These are phyloP conservation scores for Paspalum notatum DNA, from an alignment of 176 grass and related monocot species.

Conservation along the genomic window DNA sequence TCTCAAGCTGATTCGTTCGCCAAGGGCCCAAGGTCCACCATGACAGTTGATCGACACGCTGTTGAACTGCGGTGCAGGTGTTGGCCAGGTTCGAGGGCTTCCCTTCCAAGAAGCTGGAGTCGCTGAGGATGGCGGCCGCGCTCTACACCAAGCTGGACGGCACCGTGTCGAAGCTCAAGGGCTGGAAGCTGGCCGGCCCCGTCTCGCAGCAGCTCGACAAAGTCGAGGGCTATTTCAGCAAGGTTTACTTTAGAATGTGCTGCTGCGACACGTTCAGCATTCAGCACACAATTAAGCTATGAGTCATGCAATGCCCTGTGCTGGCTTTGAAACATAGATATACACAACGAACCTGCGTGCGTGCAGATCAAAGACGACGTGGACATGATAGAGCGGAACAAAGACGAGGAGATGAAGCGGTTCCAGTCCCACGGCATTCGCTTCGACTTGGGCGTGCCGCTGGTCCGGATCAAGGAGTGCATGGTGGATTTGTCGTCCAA, in stretches of 20 bases:
- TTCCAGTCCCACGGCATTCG: constrained; percentile 54
- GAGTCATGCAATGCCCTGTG: too few species aligned
- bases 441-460: constrained; percentile 52
- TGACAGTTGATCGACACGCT: not conserved
- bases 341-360: too few species aligned
- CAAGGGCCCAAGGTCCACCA: too few species aligned
- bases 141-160: constrained; percentile 61
- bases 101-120: constrained; percentile 67
- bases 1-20: too few species aligned
- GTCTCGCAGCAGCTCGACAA: constrained; percentile 55
- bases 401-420: constrained; percentile 65
- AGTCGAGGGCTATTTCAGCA: constrained; percentile 58
- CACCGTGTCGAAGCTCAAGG: constrained; percentile 40
- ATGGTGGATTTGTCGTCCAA: constrained; percentile 70
- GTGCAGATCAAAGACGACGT: constrained; percentile 69
- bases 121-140: constrained; percentile 55
- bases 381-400: constrained; percentile 64
- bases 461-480: constrained; percentile 62
- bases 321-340: too few species aligned
- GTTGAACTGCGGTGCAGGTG: constrained; percentile 38
- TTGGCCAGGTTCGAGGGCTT: constrained; percentile 68
- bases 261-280: too few species aligned
- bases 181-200: constrained; percentile 48
- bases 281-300: too few species aligned
- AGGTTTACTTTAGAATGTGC: constrained; percentile 29